phyloP scores from a whole-genome alignment of 192 early-diverging fungal species.

The Bifiguratus adelaidae region DNA sequence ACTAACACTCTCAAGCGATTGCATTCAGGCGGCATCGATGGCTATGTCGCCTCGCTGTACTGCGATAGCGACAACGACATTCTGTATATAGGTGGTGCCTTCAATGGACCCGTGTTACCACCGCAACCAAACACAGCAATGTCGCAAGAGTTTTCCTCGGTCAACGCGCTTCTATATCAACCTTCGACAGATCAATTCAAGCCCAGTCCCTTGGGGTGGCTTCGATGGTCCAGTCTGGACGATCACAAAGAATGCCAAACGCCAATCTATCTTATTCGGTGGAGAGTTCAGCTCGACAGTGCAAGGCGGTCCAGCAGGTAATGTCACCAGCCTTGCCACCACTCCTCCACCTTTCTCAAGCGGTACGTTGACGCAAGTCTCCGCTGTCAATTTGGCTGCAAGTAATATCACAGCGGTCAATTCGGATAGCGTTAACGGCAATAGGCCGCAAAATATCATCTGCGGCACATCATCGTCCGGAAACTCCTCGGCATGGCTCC shows the following conservation, averaged over 20 bases:
- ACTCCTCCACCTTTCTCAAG: too few relatives aligned
- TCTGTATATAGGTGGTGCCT: conserved; percentile 18
- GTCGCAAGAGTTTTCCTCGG: too few relatives aligned
- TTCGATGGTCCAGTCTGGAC: conserved; percentile 55
- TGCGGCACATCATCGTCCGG: too few relatives aligned
- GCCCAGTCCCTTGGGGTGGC: conserved; percentile 50
- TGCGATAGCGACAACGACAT: conserved; percentile 11
- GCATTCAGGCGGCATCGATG: conserved; percentile 12
- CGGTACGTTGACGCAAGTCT: too few relatives aligned
- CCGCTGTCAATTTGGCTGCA: too few relatives aligned
- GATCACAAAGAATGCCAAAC: conserved; percentile 32
- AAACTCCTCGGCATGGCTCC: too few relatives aligned
- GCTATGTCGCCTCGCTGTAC: conserved; percentile 12
- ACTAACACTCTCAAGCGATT: conserved; percentile 3
- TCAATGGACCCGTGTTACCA: conserved; percentile 8
- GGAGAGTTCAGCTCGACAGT: conserved; percentile 55
- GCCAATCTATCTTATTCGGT: conserved; percentile 47
- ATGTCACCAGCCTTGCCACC: too few relatives aligned
- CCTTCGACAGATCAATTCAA: conserved; percentile 3
- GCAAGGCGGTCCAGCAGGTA: too few relatives aligned
- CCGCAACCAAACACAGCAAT: too few relatives aligned
- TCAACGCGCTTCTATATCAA: background rate
- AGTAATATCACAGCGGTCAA: too few relatives aligned
- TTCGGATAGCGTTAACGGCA: too few relatives aligned
- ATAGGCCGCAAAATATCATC: too few relatives aligned